Evolutionary conservation across 116 monocot genomes (phyloP).

Genomic region (Zostera marina): DNA sequence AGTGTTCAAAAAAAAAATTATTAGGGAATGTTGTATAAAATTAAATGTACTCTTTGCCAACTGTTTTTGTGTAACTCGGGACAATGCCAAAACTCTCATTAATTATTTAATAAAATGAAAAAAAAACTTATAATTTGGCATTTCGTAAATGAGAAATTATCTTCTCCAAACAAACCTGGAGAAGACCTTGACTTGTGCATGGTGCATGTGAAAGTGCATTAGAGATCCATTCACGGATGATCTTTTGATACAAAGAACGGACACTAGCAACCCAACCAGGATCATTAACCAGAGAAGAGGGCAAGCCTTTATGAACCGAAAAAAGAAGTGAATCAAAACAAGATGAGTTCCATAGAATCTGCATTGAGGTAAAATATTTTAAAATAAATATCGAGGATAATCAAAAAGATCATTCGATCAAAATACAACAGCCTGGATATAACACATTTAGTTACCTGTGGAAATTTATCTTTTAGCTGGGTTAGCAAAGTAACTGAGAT

Average conservation of each 20-base stretch:
- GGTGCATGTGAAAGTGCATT: constrained; percentile 87
- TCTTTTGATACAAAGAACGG: constrained; percentile 81
- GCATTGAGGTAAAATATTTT: constrained; percentile 21
- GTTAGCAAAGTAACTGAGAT: constrained; percentile 63
- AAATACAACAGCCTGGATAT: background rate
- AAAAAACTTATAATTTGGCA: background rate
- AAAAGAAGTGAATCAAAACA: constrained; percentile 88
- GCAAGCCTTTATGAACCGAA: constrained; percentile 73
- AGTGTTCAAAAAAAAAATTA: too few species aligned
- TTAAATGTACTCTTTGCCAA: too few species aligned
- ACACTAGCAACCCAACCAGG: constrained; percentile 86
- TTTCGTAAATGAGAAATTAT: background rate
- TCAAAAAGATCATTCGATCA: background rate
- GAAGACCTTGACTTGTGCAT: constrained; percentile 84
- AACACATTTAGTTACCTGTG: constrained; percentile 30
- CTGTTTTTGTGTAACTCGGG: too few species aligned
- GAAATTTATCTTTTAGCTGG: constrained; percentile 83
- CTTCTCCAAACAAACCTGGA: constrained; percentile 54
- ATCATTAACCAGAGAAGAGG: constrained; percentile 76
- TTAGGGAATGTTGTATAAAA: too few species aligned
- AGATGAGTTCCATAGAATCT: constrained; percentile 89
- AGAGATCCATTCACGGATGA: constrained; percentile 90
- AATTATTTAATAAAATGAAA: too few species aligned
- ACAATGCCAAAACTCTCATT: too few species aligned
- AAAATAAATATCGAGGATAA: background rate